phyloP scores from a whole-genome alignment of 139 green algal genomes.

The Auxenochlorella pyrenoidosa region DNA sequence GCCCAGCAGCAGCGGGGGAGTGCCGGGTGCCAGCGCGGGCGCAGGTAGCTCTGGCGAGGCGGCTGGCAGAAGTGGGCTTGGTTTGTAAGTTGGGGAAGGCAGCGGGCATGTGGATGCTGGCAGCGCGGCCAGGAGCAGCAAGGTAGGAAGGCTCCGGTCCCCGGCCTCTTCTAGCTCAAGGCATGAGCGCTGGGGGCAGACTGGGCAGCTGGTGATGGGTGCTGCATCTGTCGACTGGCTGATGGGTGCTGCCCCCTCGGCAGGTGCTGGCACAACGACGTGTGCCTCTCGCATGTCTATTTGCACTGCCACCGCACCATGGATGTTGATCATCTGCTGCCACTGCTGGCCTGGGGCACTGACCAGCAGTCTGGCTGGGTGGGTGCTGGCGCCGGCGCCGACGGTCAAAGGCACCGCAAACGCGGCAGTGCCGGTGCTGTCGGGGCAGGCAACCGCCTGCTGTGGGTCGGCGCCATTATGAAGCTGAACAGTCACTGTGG shows the following conservation, averaged over 20 bases:
- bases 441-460: neutral
- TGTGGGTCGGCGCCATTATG: neutral
- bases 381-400: neutral
- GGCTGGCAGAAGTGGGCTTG: neutral
- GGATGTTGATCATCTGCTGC: neutral
- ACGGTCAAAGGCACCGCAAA: neutral
- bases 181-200: neutral
- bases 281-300: neutral
- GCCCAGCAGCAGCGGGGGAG: neutral
- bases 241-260: neutral
- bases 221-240: neutral
- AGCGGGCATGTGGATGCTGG: conserved; percentile 9
- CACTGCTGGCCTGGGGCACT: neutral
- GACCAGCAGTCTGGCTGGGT: neutral
- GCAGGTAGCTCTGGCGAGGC: neutral
- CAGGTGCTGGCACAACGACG: neutral
- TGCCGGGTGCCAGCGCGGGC: neutral
- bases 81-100: neutral
- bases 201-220: neutral
- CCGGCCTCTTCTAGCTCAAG: neutral
- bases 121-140: neutral
- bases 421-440: neutral
- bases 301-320: neutral
- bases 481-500: neutral
- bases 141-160: neutral